These are phyloP conservation scores for Hypoxylon sp. DNA, from an alignment of 2,329 filamentous ascomycete species.

Conservation along the genomic window DNA sequence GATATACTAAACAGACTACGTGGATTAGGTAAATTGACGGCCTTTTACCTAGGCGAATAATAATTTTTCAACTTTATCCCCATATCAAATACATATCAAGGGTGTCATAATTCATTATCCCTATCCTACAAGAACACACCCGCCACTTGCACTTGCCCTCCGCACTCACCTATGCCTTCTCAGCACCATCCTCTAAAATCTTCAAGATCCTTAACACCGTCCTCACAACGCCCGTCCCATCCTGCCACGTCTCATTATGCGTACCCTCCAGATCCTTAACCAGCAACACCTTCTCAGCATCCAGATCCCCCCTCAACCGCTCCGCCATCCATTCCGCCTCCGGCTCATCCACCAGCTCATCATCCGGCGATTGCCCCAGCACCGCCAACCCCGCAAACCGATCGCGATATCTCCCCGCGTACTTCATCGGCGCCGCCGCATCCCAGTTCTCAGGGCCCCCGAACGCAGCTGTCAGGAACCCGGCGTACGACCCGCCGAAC, in stretches of 20 bases:
- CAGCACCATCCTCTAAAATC: conserved; percentile 21
- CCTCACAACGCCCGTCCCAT: conserved; percentile 69
- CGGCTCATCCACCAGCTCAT: conserved; percentile 67
- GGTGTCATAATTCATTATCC: too few species aligned
- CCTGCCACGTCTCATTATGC: conserved; percentile 76
- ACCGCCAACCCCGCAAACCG: conserved; percentile 58
- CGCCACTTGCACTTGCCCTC: too few species aligned
- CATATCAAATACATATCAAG: too few species aligned
- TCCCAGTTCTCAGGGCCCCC: conserved; percentile 67
- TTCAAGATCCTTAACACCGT: conserved; percentile 55
- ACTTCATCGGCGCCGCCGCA: conserved; percentile 67
- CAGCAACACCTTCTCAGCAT: conserved; percentile 52
- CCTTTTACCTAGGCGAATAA: too few species aligned
- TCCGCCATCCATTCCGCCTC: conserved; percentile 72
- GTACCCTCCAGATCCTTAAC: conserved; percentile 66
- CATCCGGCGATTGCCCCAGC: conserved; percentile 63
- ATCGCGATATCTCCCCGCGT: conserved; percentile 59
- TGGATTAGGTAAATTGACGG: too few species aligned
- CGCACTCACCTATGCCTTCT: neutral
- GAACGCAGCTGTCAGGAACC: conserved; percentile 74
- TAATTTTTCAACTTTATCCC: too few species aligned
- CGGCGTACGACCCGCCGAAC: conserved; percentile 65
- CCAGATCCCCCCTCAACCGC: conserved; percentile 61
- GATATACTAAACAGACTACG: too few species aligned
- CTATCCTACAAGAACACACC: too few species aligned